Base-by-base conservation (phyloP, 192 early-diverging fungal species). In the Coemansia sp. region DNA sequence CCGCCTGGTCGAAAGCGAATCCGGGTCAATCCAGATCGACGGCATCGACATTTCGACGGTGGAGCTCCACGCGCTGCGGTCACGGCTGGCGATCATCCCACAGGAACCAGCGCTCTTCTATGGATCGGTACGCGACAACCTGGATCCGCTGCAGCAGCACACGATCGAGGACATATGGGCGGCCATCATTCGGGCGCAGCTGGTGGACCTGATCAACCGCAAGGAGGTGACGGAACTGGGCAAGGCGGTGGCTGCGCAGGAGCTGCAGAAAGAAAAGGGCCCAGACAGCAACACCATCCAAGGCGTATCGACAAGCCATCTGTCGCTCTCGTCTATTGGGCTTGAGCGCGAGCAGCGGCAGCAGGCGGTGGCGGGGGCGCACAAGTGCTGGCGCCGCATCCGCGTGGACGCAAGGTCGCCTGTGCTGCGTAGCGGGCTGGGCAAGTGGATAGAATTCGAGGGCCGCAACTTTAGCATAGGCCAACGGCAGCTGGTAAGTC, bases 71-170 rank as follows among this genome's bases (percentile, higher is more conserved):
- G 76, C 85, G 36, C 57, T 89, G 65, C 64, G 88, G 24, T 72
- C 81, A 0, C 72, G 65, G 10, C 60, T 89, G 51, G 76, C 82
- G 20, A 85, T 89, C 57, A 86, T 89, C n/a, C 87, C 88, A 12
- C 88, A 89, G 67, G 90, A 91, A 24, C 89, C 90, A 1, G 79
- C 85, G 11, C 55, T 91, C n/a, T 89, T 91, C 60, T 76, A 80
- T 44, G 90, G 90, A 23, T 85, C 88, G 1, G 66, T 91, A 39
- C 83, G 91, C 14, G 75, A 83, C 66, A 92, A 92, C 73, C 62
- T 92, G 49, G 90, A 92, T 46, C 90, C 90, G n/a, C 71, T 84
- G 51, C 41, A 61, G 7, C 53, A 68, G 34, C 75, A 89, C 63
- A 62, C 73, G 0, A 91, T 92, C 66, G 73, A 75, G 7, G 82